These are phyloP conservation scores for Stephanodiscus minutulus DNA, from an alignment of 108 stramenopile species.

Conservation along the genomic window DNA sequence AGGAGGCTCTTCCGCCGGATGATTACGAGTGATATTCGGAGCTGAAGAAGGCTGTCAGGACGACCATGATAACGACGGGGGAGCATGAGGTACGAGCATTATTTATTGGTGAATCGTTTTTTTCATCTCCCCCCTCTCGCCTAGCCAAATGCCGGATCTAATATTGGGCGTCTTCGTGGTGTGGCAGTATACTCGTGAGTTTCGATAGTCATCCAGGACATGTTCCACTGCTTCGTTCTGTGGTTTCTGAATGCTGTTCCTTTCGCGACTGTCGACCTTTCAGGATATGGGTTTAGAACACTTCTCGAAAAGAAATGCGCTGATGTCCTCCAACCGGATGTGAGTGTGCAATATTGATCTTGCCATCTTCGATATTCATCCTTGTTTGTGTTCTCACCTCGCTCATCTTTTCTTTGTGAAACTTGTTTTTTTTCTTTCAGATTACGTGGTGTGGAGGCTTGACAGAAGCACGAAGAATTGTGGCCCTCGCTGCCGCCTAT, in stretches of 20 bases:
- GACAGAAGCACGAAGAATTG: conserved; percentile 69
- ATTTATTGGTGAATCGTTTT: not conserved
- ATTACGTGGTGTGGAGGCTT: conserved; percentile 78
- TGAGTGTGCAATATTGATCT: not conserved
- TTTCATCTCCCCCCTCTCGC: not conserved
- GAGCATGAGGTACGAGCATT: conserved; percentile 52
- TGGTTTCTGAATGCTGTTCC: not conserved
- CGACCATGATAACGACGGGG: conserved; percentile 62
- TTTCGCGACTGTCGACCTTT: not conserved
- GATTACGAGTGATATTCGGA: conserved; percentile 65
- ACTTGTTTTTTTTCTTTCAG: not conserved
- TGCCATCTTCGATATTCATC: not conserved
- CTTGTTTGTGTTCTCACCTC: not conserved
- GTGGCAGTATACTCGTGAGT: conserved; percentile 53
- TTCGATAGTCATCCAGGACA: no score
- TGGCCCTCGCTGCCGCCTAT: conserved; percentile 63
- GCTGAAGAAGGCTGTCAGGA: conserved; percentile 49
- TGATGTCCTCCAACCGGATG: conserved; percentile 69
- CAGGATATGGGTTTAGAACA: conserved; percentile 58
- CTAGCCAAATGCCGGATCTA: not conserved
- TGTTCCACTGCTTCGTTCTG: not conserved
- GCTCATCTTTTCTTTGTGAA: not conserved
- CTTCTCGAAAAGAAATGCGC: conserved; percentile 62
- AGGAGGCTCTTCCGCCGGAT: conserved; percentile 66
- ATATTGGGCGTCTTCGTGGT: not conserved